Conservation (phyloP, 441 rosid species). For the Jatropha podagrica region DNA sequence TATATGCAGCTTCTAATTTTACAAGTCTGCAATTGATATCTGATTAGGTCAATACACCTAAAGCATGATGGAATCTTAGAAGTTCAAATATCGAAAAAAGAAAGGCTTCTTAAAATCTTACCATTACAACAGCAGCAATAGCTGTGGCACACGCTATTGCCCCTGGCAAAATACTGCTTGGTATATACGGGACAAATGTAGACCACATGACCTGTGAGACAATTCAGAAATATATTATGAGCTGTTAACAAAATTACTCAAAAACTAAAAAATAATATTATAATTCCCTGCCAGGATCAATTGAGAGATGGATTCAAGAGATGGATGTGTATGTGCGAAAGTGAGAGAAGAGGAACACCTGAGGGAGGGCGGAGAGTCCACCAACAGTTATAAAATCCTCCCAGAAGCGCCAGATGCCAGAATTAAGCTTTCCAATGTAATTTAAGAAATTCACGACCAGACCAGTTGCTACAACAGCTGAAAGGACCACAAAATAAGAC, state of each 20-base stretch:
- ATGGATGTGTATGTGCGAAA: neutral
- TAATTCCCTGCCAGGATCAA: conserved; percentile 9
- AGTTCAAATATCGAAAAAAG: conserved; percentile 41
- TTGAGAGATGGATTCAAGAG: neutral
- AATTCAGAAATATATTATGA: conserved; percentile 6
- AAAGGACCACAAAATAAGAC: conserved; percentile 49
- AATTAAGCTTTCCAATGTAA: conserved; percentile 52
- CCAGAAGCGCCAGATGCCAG: conserved; percentile 70
- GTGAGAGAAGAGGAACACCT: conserved; percentile 39
- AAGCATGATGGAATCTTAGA: neutral
- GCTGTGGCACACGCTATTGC: conserved; percentile 54
- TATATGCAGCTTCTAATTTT: neutral
- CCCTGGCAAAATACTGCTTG: conserved; percentile 69
- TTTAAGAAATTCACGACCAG: conserved; percentile 52
- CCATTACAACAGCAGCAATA: conserved; percentile 68
- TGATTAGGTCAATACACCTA: neutral
- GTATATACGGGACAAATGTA: conserved; percentile 82
- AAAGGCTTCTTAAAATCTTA: conserved; percentile 32
- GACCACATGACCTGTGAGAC: conserved; percentile 83
- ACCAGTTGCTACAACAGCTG: conserved; percentile 60
- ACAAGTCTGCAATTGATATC: neutral
- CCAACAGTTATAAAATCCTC: conserved; percentile 80
- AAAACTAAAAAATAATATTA: neutral
- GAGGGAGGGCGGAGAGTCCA: conserved; percentile 83
- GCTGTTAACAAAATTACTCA: neutral